These are phyloP conservation scores for Aspergillus piperis DNA, from an alignment of 2,329 filamentous ascomycete genomes.

Conservation along the genomic window DNA sequence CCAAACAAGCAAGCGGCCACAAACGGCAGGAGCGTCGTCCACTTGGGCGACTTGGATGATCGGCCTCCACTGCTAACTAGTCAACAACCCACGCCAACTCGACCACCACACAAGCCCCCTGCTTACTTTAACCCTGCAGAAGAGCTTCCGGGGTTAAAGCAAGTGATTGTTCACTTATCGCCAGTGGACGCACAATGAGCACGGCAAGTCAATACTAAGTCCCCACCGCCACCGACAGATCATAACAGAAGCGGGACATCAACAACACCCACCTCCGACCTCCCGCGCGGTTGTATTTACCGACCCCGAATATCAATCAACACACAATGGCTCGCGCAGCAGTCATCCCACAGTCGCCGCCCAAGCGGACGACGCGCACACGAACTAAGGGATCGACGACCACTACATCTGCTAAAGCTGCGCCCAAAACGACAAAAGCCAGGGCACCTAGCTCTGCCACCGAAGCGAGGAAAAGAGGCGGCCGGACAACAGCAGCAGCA, in stretches of 20 bases:
- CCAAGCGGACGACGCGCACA: constrained; percentile 24
- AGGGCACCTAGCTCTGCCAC: constrained; percentile 16
- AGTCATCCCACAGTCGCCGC: constrained; percentile 26
- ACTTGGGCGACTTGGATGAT: not conserved
- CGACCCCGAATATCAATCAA: not conserved
- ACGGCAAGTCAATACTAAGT: not conserved
- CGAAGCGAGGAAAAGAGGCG: constrained; percentile 15
- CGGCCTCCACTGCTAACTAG: not conserved
- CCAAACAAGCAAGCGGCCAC: constrained; percentile 16
- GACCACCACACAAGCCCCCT: not conserved
- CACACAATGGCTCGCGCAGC: constrained; percentile 29
- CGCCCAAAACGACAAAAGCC: constrained; percentile 15
- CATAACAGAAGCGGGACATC: constrained; percentile 3
- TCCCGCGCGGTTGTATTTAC: not conserved
- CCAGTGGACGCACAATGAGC: constrained; percentile 12
- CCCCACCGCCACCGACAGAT: not conserved
- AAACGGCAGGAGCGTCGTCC: constrained; percentile 8
- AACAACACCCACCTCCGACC: not conserved
- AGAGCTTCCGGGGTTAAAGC: not conserved
- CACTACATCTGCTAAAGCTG: constrained; percentile 13
- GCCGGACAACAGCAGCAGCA: constrained; percentile 10
- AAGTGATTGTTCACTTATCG: not conserved
- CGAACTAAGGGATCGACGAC: constrained; percentile 19
- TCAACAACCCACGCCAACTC: not conserved
- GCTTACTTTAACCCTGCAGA: constrained; percentile 1